Conservation (phyloP, 2,329 filamentous ascomycete genomes). For the Aspergillus sp. region DNA sequence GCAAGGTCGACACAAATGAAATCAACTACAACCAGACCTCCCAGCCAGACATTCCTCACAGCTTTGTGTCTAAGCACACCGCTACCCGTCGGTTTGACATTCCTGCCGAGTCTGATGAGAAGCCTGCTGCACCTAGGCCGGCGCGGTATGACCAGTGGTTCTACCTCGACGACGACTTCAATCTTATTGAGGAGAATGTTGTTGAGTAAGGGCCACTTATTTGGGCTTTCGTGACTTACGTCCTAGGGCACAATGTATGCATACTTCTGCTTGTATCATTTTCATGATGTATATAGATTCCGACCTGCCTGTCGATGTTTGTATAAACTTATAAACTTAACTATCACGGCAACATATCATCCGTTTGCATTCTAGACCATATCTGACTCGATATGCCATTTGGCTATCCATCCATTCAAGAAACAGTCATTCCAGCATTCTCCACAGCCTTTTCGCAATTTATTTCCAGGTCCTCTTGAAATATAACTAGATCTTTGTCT, state of each 20-base stretch:
- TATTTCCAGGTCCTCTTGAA: background rate
- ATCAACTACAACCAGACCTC: constrained; percentile 8
- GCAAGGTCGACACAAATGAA: background rate
- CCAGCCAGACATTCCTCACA: background rate
- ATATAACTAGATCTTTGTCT: background rate
- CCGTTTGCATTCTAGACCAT: too few species aligned
- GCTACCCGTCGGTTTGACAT: background rate
- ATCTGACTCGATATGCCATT: too few species aligned
- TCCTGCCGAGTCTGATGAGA: background rate
- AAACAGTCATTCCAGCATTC: background rate
- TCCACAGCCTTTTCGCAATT: background rate
- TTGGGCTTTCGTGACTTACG: too few species aligned
- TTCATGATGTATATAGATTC: too few species aligned
- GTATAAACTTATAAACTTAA: too few species aligned
- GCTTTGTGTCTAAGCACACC: background rate
- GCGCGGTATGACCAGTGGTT: background rate
- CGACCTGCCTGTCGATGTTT: too few species aligned
- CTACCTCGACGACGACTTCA: background rate
- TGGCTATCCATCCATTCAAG: background rate
- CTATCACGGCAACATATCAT: too few species aligned
- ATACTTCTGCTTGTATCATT: too few species aligned
- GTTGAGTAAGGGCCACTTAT: background rate
- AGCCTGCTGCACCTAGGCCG: background rate
- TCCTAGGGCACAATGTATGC: too few species aligned
- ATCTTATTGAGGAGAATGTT: background rate